Evolutionary conservation across 495 filamentous ascomycete species (phyloP), one percentile per base, ranked within the genome.

Genomic region (Podospora pseudopauciseta): DNA sequence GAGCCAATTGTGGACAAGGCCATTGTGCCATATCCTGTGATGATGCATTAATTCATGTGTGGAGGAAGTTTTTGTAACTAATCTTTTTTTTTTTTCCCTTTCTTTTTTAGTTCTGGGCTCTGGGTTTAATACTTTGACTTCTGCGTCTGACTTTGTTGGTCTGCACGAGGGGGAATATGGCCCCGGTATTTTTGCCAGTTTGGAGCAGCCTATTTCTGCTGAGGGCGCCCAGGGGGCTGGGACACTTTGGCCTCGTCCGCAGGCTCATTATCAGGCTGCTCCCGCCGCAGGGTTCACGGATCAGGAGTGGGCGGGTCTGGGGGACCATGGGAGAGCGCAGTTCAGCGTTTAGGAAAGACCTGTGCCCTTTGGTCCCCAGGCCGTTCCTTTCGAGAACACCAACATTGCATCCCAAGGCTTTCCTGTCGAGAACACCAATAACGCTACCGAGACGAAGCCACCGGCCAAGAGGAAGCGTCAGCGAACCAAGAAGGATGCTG

Each of bases 1-100:
- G 73, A 76, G 39, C 84, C 83, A 5, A 78, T 82, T 53, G 83
- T 87, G 63, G 85, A 87, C 67, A 86, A 86, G 74, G 84, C 83
- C n/a, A 80, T 85, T 62, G 82, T 85, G 63, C 82, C 82, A 6
- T 85, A 83, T 67, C 75, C 71, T 30, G 80, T 76, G 71, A 74
- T 72, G 71, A 74, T 72, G 70, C 61, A 63, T 44, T 63, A n/a
- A 63, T 20, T 16, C 28, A 4, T 20, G 15, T 19, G 5, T 28
- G 28, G 20, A 44, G 34, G 18, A 28, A 5, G 34, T 32, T 32
- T 19, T 13, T 59, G 71, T 68, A 68, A 49, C 39, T 49, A 49
- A 49, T 49, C 39, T 23, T 72, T 53, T 71, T 20, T 18, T 18
- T 16, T 58, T 65, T 63, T 63, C 20, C 23, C 6, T 27, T 9